These are phyloP conservation scores for Terana coerulea DNA, from an alignment of 768 basidiomycete species.

Conservation along the genomic window DNA sequence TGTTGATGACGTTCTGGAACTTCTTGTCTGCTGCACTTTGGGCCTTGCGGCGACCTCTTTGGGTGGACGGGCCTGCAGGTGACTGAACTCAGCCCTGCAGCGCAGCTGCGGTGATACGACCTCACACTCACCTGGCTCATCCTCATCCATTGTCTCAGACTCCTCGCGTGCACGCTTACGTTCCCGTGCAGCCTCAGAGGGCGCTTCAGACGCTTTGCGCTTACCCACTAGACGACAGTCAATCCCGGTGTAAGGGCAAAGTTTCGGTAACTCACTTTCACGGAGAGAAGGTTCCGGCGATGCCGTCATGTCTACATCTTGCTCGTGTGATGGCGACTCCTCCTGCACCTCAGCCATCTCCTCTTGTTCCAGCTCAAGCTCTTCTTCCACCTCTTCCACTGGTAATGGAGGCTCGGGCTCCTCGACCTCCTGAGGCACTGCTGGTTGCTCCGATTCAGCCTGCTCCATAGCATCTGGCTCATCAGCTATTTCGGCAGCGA, in stretches of 20 bases:
- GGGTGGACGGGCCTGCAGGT: conserved; percentile 16
- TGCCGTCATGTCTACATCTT: not conserved
- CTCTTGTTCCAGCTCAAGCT: not conserved
- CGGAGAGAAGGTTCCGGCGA: not conserved
- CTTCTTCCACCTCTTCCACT: not conserved
- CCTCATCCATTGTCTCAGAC: conserved; percentile 64
- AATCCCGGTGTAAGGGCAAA: not conserved
- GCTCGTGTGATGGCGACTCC: not conserved
- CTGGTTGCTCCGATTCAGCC: not conserved
- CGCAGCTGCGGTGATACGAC: too few relatives aligned
- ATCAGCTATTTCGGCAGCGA: not conserved
- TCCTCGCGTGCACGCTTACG: conserved; percentile 62
- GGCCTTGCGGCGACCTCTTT: conserved; percentile 21
- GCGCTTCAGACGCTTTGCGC: conserved; percentile 58
- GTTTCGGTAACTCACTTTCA: conserved; percentile 7
- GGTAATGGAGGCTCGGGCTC: not conserved
- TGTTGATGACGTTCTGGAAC: conserved; percentile 78
- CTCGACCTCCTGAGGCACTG: not conserved
- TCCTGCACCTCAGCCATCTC: not conserved
- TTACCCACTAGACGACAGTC: conserved; percentile 42
- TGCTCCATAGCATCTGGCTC: not conserved
- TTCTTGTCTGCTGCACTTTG: conserved; percentile 38
- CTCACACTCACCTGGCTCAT: conserved; percentile 39
- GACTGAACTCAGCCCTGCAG: too few relatives aligned
- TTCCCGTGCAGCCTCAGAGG: conserved; percentile 43